phyloP scores from a whole-genome alignment of 2,329 filamentous ascomycete genomes.

The Phaeosphaeriaceae sp. region DNA sequence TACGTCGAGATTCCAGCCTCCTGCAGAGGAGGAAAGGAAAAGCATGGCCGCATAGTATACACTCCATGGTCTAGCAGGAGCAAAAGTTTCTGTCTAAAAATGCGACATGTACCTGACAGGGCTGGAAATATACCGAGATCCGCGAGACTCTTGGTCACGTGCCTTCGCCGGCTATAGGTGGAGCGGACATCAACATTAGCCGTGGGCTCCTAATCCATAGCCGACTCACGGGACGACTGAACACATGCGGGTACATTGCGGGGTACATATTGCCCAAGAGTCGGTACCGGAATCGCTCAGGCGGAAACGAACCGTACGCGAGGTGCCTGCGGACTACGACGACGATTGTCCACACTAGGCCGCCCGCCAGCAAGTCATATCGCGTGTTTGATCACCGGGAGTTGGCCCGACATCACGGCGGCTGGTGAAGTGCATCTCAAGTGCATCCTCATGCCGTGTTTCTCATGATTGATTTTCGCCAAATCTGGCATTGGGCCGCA shows the following conservation, averaged over 20 bases:
- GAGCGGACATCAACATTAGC: background rate
- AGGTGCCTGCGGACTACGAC: background rate
- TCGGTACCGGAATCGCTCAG: constrained; percentile 1
- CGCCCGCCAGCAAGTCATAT: background rate
- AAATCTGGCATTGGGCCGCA: background rate
- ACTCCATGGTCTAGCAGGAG: background rate
- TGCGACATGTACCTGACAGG: background rate
- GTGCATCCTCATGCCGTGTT: background rate
- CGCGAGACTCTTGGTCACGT: background rate
- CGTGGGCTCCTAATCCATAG: background rate
- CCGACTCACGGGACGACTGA: constrained; percentile 4
- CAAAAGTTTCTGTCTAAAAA: background rate
- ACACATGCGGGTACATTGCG: constrained; percentile 4
- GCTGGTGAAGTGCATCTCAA: background rate
- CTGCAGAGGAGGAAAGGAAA: background rate
- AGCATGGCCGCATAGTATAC: background rate
- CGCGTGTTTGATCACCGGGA: background rate
- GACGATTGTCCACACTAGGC: background rate
- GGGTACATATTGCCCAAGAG: constrained; percentile 5
- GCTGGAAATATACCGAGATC: background rate
- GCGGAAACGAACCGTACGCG: background rate
- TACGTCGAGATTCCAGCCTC: background rate
- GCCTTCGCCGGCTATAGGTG: background rate
- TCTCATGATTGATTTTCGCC: background rate
- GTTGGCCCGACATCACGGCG: background rate